Evolutionary conservation across 2,329 filamentous ascomycete genomes (phyloP), one percentile per base, ranked within the genome.

Genomic region (Xylariaceae sp.): DNA sequence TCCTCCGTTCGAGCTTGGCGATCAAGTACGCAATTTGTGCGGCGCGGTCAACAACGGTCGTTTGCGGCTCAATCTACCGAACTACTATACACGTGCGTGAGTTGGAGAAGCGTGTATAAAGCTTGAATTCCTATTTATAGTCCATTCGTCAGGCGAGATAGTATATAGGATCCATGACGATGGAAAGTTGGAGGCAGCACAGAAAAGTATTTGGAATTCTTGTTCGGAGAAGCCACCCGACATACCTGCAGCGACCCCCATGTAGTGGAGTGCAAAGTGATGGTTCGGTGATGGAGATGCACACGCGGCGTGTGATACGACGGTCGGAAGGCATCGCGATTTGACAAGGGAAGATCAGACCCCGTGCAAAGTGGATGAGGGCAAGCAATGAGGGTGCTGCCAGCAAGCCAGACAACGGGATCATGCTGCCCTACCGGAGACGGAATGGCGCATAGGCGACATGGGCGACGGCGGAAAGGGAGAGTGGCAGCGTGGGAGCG

Each of bases 121-220:
- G 53, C 52, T 55, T 47, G 50, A 48, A 36, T 22, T 38, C 39
- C 35, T 47, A 27, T 45, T 41, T 41, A 44, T 18, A 50, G 31
- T 47, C 48, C 44, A 53, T 51, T 53, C 45, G 48, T 35, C 44
- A 46, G 22, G 22, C 22, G 22, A 27, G 22, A 27, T 27, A 27
- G 22, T 27, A 36, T 39, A 17, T 40, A 19, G 7, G 22, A 22
- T 40, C 47, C 47, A 49, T 46, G 51, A 52, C 38, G 46, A 45
- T 54, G 45, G 48, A 39, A 39, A 41, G 27, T 18, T 36, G 44
- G 42, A 46, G 39, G 22, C 32, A 45, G 51, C 49, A 30, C 47
- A 53, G 17, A 49, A 3, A 51, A 53, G 53, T 50, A 48, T 48
- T 47, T 53, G 49, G 50, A 47, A 53, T 38, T 38, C 35, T 38